Percentiles rank a stretch among this genome's conserved stretches.
phyloP scores from a whole-genome alignment of 73 alveolate species.

The Paraurostyla sp. region DNA sequence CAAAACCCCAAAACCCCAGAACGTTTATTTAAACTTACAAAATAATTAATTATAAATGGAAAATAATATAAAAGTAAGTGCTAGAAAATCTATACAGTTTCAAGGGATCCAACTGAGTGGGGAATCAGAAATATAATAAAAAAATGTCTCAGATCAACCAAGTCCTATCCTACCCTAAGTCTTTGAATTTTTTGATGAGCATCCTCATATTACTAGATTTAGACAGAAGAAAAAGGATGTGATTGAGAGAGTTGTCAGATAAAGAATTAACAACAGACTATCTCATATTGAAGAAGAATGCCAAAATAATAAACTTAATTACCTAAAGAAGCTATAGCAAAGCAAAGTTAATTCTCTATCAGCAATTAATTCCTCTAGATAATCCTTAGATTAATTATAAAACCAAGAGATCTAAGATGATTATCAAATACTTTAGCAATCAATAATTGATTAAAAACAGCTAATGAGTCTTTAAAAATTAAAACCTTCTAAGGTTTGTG shows the following conservation, averaged over 20 bases:
- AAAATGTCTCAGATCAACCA: background rate
- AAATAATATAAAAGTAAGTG: too few relatives aligned
- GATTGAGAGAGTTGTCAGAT: background rate
- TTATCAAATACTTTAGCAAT: background rate
- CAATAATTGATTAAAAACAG: background rate
- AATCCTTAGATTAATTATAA: background rate
- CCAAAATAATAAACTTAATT: background rate
- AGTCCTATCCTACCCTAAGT: conserved; percentile 17
- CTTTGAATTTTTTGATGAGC: background rate
- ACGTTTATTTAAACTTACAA: too few relatives aligned
- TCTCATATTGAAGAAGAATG: background rate
- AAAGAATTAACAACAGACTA: conserved; percentile 2
- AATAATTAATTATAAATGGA: too few relatives aligned
- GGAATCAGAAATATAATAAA: too few relatives aligned
- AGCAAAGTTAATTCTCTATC: background rate
- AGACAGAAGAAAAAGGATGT: background rate
- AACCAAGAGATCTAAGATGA: background rate
- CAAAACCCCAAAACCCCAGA: too few relatives aligned
- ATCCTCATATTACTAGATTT: background rate
- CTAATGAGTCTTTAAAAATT: background rate
- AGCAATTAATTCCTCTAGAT: background rate
- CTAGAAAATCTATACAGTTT: too few relatives aligned
- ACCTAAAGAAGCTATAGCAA: too few relatives aligned
- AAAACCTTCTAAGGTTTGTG: background rate
- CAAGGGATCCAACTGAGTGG: too few relatives aligned